Evolutionary conservation across 2,329 filamentous ascomycete genomes (phyloP).

Genomic region (Claviceps sp.): DNA sequence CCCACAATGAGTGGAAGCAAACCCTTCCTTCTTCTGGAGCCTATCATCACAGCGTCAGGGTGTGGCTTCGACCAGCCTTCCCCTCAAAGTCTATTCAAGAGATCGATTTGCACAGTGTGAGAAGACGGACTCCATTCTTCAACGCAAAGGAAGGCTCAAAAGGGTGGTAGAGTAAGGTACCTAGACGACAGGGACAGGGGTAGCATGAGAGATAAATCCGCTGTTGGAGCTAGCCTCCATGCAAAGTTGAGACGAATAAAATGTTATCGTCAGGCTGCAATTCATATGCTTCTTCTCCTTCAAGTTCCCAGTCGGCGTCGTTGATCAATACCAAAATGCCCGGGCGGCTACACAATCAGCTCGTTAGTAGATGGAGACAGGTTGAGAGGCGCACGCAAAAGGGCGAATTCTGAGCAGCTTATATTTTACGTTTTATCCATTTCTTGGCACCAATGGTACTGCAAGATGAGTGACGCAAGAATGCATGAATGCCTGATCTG

Average conservation of each 20-base stretch:
- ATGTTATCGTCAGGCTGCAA: slow-evolving; percentile 74
- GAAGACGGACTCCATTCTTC: not conserved
- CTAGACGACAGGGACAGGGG: not conserved
- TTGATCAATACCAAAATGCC: slow-evolving; percentile 96
- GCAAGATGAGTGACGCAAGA: not conserved
- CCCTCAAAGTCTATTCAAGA: not conserved
- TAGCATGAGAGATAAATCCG: slow-evolving; percentile 1
- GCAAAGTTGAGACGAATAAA: slow-evolving; percentile 89
- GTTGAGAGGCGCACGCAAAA: not conserved
- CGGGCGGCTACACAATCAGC: slow-evolving; percentile 51
- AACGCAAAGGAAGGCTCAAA: too few species aligned
- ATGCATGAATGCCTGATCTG: not conserved
- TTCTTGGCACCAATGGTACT: not conserved
- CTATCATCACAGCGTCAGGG: not conserved
- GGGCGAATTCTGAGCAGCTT: not conserved
- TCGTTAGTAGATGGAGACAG: slow-evolving; percentile 11
- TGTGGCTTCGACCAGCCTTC: not conserved
- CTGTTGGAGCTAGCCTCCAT: slow-evolving; percentile 55
- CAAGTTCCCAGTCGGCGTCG: slow-evolving; percentile 95
- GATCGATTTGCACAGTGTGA: not conserved
- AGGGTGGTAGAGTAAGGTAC: not conserved
- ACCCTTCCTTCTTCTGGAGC: not conserved
- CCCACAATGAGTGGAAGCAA: not conserved
- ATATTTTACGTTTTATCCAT: not conserved
- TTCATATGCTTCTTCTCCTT: slow-evolving; percentile 85